A percentile compares a stretch with the other conserved stretches of the same genome.
Evolutionary conservation across 768 basidiomycete species (phyloP).

Genomic region (Myochromella boudieri): DNA sequence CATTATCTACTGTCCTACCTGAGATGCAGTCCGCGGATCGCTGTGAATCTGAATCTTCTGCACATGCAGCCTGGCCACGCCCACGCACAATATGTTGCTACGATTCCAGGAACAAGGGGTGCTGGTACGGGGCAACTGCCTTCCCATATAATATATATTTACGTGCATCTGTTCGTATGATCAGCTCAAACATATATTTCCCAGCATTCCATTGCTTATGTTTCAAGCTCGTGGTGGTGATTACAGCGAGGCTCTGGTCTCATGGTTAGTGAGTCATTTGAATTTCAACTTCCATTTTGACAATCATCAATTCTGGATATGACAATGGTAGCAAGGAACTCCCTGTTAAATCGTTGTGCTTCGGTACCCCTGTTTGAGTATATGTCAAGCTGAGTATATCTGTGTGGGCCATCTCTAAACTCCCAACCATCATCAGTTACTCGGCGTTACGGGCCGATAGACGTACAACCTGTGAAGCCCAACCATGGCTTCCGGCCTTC

Average conservation of each 20-base stretch:
- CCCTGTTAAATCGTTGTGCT: not conserved
- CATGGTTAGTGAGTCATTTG: too few relatives aligned
- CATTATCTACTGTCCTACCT: constrained; percentile 4
- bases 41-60: constrained; percentile 7
- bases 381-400: not conserved
- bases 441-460: constrained; percentile 13
- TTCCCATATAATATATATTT: too few relatives aligned
- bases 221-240: too few relatives aligned
- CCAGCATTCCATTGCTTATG: too few relatives aligned
- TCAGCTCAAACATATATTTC: too few relatives aligned
- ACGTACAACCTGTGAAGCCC: not conserved
- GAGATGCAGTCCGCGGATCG: constrained; percentile 22
- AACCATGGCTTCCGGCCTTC: constrained; percentile 5
- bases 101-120: not conserved
- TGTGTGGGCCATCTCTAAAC: not conserved
- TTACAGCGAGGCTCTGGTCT: too few relatives aligned
- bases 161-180: too few relatives aligned
- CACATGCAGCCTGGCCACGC: constrained; percentile 8
- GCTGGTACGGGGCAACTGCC: too few relatives aligned
- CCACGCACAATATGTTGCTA: constrained; percentile 14
- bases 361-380: constrained; percentile 12
- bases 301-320: too few relatives aligned
- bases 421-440: constrained; percentile 7
- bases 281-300: too few relatives aligned
- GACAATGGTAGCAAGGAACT: not conserved